Conservation (phyloP, 495 filamentous ascomycete genomes). For the Podospora comata region DNA sequence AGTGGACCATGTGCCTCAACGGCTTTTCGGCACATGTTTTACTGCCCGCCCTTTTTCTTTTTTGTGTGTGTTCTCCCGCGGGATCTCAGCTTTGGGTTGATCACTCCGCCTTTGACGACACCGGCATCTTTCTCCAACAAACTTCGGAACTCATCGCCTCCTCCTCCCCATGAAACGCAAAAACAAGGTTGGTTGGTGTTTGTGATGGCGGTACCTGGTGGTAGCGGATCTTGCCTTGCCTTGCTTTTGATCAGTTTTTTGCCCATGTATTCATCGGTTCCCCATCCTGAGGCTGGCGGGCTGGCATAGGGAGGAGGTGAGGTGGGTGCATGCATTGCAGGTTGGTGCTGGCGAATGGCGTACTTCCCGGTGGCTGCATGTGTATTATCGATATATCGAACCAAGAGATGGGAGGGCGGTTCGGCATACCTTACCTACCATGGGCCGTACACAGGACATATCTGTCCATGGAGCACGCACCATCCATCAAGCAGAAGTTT, state of each 20-base stretch:
- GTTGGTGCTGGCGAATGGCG: background rate
- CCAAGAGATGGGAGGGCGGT: background rate
- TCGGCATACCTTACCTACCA: background rate
- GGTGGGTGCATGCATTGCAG: background rate
- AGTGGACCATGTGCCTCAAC: conserved; percentile 3
- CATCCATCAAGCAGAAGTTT: background rate
- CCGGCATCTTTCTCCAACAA: background rate
- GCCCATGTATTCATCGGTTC: background rate
- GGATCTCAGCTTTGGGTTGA: background rate
- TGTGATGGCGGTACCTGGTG: background rate
- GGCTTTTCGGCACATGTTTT: conserved; percentile 12
- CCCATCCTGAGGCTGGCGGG: background rate
- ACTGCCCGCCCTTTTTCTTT: background rate
- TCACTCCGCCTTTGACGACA: background rate
- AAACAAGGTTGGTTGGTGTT: background rate
- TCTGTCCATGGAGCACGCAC: no score
- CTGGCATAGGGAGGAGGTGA: no score
- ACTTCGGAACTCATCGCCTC: no score
- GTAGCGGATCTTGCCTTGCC: background rate
- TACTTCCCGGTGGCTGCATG: background rate
- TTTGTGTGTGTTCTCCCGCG: background rate
- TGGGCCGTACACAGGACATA: background rate
- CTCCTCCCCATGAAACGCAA: background rate
- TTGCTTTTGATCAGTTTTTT: background rate
- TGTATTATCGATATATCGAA: background rate